phyloP scores from a whole-genome alignment of 2,329 filamentous ascomycete species.

The Domatiomyces catenatus region DNA sequence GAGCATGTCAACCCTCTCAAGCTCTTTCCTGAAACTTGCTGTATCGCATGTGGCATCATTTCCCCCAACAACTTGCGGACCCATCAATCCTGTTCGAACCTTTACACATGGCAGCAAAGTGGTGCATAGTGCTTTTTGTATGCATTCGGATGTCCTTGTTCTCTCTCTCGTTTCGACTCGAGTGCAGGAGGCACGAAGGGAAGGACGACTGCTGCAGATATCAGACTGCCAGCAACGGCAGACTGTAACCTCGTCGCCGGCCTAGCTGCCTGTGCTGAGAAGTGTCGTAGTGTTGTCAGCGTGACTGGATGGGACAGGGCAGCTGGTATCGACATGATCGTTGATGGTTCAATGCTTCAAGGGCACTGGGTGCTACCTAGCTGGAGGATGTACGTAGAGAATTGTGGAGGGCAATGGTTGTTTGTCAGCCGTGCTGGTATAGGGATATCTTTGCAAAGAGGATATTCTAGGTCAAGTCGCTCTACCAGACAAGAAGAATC shows the following conservation, averaged over 20 bases:
- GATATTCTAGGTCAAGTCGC: too few relatives aligned
- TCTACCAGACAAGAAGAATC: background rate
- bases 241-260: slow-evolving; percentile 27
- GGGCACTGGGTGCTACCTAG: background rate
- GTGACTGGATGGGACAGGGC: slow-evolving; percentile 7
- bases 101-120: slow-evolving; percentile 14
- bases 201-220: slow-evolving; percentile 29
- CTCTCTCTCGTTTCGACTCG: slow-evolving; percentile 30
- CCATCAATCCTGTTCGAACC: background rate
- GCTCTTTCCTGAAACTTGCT: background rate
- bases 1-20: background rate
- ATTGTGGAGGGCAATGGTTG: too few relatives aligned
- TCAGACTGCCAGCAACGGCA: slow-evolving; percentile 27
- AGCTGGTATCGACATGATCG: slow-evolving; percentile 3
- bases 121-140: slow-evolving; percentile 22
- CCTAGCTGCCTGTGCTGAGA: slow-evolving; percentile 28
- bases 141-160: slow-evolving; percentile 23
- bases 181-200: slow-evolving; percentile 33
- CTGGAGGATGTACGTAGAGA: background rate
- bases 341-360: background rate
- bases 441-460: background rate
- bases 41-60: background rate
- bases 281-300: slow-evolving; percentile 26
- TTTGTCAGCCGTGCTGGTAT: background rate
- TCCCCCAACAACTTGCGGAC: too few relatives aligned